Conservation (phyloP, 1,139 yeast species). For the Sugiyamaella xylanicola region DNA sequence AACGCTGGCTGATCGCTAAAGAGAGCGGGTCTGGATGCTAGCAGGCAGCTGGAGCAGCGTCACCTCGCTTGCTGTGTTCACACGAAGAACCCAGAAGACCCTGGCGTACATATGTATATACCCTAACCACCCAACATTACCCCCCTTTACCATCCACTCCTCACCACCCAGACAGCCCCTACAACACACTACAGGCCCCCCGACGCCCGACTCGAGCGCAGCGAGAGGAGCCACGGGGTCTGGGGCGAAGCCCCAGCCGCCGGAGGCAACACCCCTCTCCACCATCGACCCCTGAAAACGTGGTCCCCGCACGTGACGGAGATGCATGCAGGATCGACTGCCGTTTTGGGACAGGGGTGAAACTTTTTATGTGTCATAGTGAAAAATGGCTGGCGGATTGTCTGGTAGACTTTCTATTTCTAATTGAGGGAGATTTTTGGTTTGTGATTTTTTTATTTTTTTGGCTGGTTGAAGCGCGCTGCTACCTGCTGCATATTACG, state of each 20-base stretch:
- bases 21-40: neutral
- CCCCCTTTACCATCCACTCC: neutral
- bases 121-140: too few relatives aligned
- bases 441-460: too few relatives aligned
- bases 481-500: neutral
- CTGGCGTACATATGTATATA: too few relatives aligned
- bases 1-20: neutral
- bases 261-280: constrained; percentile 2
- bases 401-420: neutral
- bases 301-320: neutral
- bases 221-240: neutral
- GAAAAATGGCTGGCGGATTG: neutral
- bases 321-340: neutral
- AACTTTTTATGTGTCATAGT: constrained; percentile 8
- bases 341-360: constrained; percentile 7
- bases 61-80: too few relatives aligned
- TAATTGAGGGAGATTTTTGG: neutral
- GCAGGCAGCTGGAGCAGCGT: too few relatives aligned
- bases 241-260: constrained; percentile 8
- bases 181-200: neutral
- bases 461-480: too few relatives aligned
- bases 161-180: neutral
- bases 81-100: too few relatives aligned
- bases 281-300: neutral
- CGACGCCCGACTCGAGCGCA: neutral